Percentiles rank a stretch among this genome's conserved stretches.
phyloP scores from a whole-genome alignment of 1,284 basidiomycete species.

The Naganishia liquefaciens region DNA sequence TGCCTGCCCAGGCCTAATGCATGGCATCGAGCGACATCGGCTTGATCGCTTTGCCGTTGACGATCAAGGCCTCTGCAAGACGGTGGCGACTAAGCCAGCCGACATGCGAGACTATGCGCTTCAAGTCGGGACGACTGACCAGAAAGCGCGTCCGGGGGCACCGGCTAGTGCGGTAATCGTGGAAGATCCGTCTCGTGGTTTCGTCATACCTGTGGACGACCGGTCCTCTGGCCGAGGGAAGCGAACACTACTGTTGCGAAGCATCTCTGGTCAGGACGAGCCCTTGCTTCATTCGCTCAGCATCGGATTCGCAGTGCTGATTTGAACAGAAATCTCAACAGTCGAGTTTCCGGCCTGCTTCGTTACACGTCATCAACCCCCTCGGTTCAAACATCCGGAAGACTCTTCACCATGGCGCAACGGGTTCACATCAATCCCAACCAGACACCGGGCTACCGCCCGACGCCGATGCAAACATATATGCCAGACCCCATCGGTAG shows the following conservation, averaged over 20 bases:
- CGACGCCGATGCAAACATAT: conserved; percentile 42
- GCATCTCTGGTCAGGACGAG: too few species aligned
- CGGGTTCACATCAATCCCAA: conserved; percentile 55
- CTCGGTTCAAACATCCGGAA: not conserved
- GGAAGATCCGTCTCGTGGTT: conserved; percentile 14
- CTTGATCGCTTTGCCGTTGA: too few species aligned
- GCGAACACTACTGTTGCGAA: too few species aligned
- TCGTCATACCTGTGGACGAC: conserved; percentile 16
- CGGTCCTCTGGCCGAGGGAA: not conserved
- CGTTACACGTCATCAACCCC: conserved; percentile 4
- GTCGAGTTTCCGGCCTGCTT: not conserved
- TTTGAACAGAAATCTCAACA: too few species aligned
- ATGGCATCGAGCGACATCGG: too few species aligned
- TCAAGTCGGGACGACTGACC: not conserved
- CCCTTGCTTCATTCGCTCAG: too few species aligned
- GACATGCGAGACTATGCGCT: too few species aligned
- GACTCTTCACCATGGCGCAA: conserved; percentile 42
- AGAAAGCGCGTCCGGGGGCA: not conserved
- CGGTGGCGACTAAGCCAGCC: too few species aligned
- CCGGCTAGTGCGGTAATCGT: conserved; percentile 8
- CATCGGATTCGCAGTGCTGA: too few species aligned
- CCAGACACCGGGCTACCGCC: conserved; percentile 43
- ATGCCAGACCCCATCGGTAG: conserved; percentile 48
- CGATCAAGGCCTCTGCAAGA: too few species aligned
- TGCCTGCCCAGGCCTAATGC: too few species aligned